Percentiles rank a stretch among this genome's conserved stretches.
phyloP scores from a whole-genome alignment of 2,329 filamentous ascomycete species.

The Cryphonectria japonica region DNA sequence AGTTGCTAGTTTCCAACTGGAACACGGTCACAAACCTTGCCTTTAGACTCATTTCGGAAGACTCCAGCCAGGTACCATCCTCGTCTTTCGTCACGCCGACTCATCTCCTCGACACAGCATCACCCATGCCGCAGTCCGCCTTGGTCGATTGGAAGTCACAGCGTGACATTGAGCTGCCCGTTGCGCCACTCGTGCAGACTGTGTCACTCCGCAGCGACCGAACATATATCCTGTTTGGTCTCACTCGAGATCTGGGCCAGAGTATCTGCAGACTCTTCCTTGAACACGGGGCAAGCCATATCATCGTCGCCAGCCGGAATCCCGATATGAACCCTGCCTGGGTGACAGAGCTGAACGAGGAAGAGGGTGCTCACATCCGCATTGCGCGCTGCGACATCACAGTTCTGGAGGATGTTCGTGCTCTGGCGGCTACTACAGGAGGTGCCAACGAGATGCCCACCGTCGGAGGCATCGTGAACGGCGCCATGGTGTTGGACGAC shows the following conservation, averaged over 20 bases:
- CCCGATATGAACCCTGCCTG: conserved; percentile 38
- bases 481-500: conserved; percentile 51
- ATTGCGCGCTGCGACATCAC: conserved; percentile 38
- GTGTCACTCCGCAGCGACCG: conserved; percentile 38
- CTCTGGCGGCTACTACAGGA: not conserved
- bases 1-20: not conserved
- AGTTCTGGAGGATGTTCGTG: conserved; percentile 34
- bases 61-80: not conserved
- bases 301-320: conserved; percentile 47
- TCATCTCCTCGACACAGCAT: conserved; percentile 31
- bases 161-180: conserved; percentile 34
- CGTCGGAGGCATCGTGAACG: conserved; percentile 47
- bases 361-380: conserved; percentile 32
- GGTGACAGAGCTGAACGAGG: conserved; percentile 37
- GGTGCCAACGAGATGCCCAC: conserved; percentile 34
- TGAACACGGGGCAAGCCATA: conserved; percentile 42
- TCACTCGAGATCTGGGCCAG: conserved; percentile 50
- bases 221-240: conserved; percentile 46
- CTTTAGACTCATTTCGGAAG: not conserved
- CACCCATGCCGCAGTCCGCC: conserved; percentile 34
- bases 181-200: conserved; percentile 34
- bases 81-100: conserved; percentile 11
- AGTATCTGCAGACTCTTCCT: conserved; percentile 46
- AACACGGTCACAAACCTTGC: not conserved
- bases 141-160: conserved; percentile 46